Evolutionary conservation across 148 eudicot genomes (phyloP).

Genomic region (Fagopyrum homotropicum): DNA sequence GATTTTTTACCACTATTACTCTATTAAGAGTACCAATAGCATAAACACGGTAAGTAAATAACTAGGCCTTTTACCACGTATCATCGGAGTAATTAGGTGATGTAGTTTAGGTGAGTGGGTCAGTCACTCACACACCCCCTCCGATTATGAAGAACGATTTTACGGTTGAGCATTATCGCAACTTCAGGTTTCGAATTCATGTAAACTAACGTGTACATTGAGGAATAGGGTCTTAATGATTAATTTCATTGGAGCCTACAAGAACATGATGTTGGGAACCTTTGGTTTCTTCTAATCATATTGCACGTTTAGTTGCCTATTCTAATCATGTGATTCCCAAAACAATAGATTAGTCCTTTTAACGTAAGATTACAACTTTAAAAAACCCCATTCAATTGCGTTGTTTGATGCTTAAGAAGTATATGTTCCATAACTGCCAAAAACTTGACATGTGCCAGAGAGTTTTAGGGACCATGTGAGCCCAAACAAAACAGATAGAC

Average conservation of each 20-base stretch:
- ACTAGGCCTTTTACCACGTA: too few species aligned
- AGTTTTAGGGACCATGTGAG: slow-evolving; percentile 20
- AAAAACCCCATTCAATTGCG: background rate
- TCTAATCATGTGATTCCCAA: background rate
- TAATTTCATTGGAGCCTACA: background rate
- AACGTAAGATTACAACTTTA: background rate
- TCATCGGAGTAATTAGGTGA: too few species aligned
- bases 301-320: background rate
- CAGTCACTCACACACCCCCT: too few species aligned
- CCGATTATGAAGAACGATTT: too few species aligned
- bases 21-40: too few species aligned
- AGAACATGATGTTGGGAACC: background rate
- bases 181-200: too few species aligned
- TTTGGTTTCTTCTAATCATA: slow-evolving; percentile 2
- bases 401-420: background rate
- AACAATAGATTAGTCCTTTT: background rate
- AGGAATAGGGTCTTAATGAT: too few species aligned
- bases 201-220: too few species aligned
- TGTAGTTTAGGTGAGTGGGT: too few species aligned
- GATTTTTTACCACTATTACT: too few species aligned
- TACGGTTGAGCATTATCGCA: too few species aligned
- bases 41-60: too few species aligned
- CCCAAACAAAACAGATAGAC: slow-evolving; percentile 7
- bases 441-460: slow-evolving; percentile 12
- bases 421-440: background rate